These are phyloP conservation scores for Alternaria arborescens DNA, from an alignment of 2,329 filamentous ascomycete genomes.

Conservation along the genomic window DNA sequence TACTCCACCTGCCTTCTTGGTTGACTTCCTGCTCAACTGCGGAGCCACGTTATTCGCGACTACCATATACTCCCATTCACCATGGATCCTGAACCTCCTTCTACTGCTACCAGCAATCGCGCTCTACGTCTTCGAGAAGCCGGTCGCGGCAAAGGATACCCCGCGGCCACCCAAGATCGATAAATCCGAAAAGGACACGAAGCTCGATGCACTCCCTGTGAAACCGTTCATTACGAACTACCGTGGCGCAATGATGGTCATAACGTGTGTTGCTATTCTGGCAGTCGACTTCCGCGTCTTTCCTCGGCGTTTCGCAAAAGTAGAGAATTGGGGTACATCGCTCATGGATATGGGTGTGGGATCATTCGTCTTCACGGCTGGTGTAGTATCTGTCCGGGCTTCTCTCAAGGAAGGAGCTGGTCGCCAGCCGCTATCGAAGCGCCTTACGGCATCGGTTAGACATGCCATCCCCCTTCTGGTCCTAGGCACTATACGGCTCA, in stretches of 20 bases:
- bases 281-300: slow-evolving; percentile 96
- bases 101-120: slow-evolving; percentile 75
- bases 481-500: slow-evolving; percentile 80
- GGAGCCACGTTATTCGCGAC: slow-evolving; percentile 82
- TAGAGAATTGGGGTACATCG: slow-evolving; percentile 99
- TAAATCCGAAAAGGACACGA: slow-evolving; percentile 23
- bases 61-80: slow-evolving; percentile 81
- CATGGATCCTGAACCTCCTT: slow-evolving; percentile 77
- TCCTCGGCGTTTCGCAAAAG: slow-evolving; percentile 93
- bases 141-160: slow-evolving; percentile 22
- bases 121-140: slow-evolving; percentile 60
- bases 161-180: slow-evolving; percentile 35
- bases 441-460: slow-evolving; percentile 73
- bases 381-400: slow-evolving; percentile 85
- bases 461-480: slow-evolving; percentile 84
- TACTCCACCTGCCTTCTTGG: slow-evolving; percentile 69
- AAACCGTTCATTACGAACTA: slow-evolving; percentile 95
- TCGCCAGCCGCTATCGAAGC: slow-evolving; percentile 59
- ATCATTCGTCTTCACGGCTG: slow-evolving; percentile 94
- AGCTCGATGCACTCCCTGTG: slow-evolving; percentile 69
- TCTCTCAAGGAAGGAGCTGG: slow-evolving; percentile 73
- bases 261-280: slow-evolving; percentile 91
- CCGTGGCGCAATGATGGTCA: slow-evolving; percentile 87
- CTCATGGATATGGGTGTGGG: slow-evolving; percentile 98
- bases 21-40: slow-evolving; percentile 90